Base-by-base conservation (phyloP, 2,329 filamentous ascomycete species). In the Capronia epimyces region DNA sequence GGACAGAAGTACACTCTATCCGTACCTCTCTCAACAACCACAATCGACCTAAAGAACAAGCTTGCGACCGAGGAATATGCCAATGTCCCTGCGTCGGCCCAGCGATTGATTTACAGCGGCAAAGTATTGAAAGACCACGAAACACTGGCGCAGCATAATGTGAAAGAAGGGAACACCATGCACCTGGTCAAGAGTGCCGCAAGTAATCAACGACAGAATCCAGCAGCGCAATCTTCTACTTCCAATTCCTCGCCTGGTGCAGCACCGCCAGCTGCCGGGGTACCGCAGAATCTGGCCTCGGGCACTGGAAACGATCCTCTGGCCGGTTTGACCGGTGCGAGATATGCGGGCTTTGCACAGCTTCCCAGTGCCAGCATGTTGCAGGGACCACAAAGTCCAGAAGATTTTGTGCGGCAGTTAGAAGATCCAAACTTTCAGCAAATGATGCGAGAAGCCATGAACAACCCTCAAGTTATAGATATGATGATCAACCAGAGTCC, bases 81-180 rank as follows among this genome's bases (percentile, higher is more conserved):
- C 68, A 85, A 95, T 68, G 83, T 95, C 49, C 86, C 93, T 27
- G 78, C 84, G 47, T 89, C 95, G 65, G 82, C 89, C 61, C 91
- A 97, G 73, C 87, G 93, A 55, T 78, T 98, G 58, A 98, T 98
- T 72, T 98, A 97, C 76, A 96, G 91, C 4, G 93, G 93, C 46
- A 85, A 91, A 55, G 91, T 98, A 55, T 82, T 98, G 74, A 98
- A 97, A 75, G 93, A 98, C 68, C 82, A 86, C 52, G 91, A 98
- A 63, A 84, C 86, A 0, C 74, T 98, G 37, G 82, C 78, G 58
- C 81, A 82, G 50, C 94, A 94, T 75, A 97, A 96, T 76, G 90
- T 98, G 70, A 96, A 96, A 77, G 79, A 88, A 59, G 89, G 90
- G 58, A 93, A 97, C 70, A 97, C 91, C 15, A 83, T 98, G 62